These are phyloP conservation scores for Penicillium sp. DNA, from an alignment of 2,329 filamentous ascomycete species.

Conservation along the genomic window DNA sequence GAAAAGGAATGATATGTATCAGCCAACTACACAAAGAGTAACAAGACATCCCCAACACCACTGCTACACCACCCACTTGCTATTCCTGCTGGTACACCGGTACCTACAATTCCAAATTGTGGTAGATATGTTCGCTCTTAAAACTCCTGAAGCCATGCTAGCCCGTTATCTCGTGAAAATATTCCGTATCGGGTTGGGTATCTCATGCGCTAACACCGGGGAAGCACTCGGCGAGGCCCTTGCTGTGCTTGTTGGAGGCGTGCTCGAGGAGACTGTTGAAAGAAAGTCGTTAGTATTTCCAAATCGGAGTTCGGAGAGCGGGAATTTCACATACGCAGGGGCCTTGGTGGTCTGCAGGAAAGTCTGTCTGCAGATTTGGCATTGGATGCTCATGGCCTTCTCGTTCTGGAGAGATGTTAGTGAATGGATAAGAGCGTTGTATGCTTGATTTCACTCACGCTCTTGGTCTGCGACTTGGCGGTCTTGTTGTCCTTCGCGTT, in stretches of 20 bases:
- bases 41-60: not conserved
- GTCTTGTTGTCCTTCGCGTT: constrained; percentile 63
- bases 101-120: not conserved
- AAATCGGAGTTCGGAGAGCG: not conserved
- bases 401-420: constrained; percentile 59
- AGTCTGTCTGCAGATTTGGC: constrained; percentile 73
- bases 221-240: constrained; percentile 72
- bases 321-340: constrained; percentile 51
- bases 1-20: constrained; percentile 2
- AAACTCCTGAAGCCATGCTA: constrained; percentile 15
- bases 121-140: constrained; percentile 7
- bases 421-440: not conserved
- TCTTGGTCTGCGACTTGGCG: constrained; percentile 68
- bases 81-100: not conserved
- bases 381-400: constrained; percentile 75
- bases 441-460: constrained; percentile 51
- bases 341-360: constrained; percentile 77
- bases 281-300: constrained; percentile 4
- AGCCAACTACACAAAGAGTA: not conserved
- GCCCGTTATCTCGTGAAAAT: constrained; percentile 12
- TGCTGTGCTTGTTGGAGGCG: constrained; percentile 75
- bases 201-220: constrained; percentile 39
- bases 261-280: constrained; percentile 61
- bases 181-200: not conserved
- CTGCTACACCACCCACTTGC: not conserved